Percentiles rank a stretch among this genome's conserved stretches.
These are phyloP conservation scores for Leccinellum albellum DNA, from an alignment of 768 basidiomycete species.

Conservation along the genomic window DNA sequence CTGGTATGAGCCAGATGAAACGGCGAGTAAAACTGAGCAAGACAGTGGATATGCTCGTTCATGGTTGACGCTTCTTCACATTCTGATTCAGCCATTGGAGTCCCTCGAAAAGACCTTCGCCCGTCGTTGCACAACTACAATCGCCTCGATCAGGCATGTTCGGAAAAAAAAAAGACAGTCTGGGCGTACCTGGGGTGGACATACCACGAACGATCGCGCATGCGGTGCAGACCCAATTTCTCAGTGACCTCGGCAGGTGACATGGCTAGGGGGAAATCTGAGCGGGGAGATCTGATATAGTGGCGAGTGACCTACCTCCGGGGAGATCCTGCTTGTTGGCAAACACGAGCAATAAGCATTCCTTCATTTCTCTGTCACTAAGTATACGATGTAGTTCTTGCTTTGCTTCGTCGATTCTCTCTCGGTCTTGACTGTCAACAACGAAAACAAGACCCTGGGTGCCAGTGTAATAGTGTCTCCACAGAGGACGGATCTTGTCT, in stretches of 20 bases:
- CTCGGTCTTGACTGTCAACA: slow-evolving; percentile 93
- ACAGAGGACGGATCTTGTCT: slow-evolving; percentile 97
- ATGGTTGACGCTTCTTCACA: slow-evolving; percentile 88
- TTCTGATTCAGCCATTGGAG: slow-evolving; percentile 97
- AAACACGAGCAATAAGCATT: slow-evolving; percentile 95
- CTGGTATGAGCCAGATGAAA: slow-evolving; percentile 24
- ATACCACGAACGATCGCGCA: slow-evolving; percentile 98
- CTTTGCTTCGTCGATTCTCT: slow-evolving; percentile 94
- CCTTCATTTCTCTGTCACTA: slow-evolving; percentile 97
- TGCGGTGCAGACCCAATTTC: slow-evolving; percentile 89
- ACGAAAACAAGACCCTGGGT: slow-evolving; percentile 98
- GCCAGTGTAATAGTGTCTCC: slow-evolving; percentile 99
- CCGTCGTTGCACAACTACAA: slow-evolving; percentile 87
- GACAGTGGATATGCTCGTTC: slow-evolving; percentile 26
- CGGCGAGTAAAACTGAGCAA: slow-evolving; percentile 18
- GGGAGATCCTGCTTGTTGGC: slow-evolving; percentile 99
- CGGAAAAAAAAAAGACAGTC: background rate
- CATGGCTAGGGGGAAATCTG: slow-evolving; percentile 59
- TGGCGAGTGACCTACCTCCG: slow-evolving; percentile 59
- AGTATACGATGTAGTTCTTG: slow-evolving; percentile 94
- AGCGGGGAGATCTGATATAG: background rate
- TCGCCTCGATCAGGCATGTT: background rate
- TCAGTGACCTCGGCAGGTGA: slow-evolving; percentile 99
- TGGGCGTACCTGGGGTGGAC: slow-evolving; percentile 87
- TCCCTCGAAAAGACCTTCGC: slow-evolving; percentile 95